phyloP scores from a whole-genome alignment of 495 filamentous ascomycete genomes.

The Penicillium pancosmium region DNA sequence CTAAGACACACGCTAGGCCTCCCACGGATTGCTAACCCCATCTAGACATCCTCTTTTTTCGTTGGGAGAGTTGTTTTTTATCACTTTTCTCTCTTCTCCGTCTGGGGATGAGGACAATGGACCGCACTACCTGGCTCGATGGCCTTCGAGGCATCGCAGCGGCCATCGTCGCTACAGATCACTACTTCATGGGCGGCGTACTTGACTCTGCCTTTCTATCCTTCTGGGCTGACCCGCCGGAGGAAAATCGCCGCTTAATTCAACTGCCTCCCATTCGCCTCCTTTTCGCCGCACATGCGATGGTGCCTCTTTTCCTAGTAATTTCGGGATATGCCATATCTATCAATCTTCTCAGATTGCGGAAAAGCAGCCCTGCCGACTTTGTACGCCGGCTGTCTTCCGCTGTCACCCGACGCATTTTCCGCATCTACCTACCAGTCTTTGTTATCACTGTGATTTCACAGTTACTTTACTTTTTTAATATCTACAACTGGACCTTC shows the following conservation, averaged over 20 bases:
- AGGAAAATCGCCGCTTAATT: slow-evolving; percentile 22
- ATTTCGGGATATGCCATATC: slow-evolving; percentile 33
- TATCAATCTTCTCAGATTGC: slow-evolving; percentile 19
- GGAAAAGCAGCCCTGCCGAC: slow-evolving; percentile 11
- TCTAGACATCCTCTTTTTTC: not conserved
- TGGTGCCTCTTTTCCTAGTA: slow-evolving; percentile 32
- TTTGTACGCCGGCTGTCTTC: slow-evolving; percentile 24
- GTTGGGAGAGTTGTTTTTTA: not conserved
- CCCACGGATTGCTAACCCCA: not conserved
- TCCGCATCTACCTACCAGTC: slow-evolving; percentile 30
- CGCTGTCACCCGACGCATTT: slow-evolving; percentile 24
- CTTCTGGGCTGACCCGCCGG: slow-evolving; percentile 27
- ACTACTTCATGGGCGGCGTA: slow-evolving; percentile 23
- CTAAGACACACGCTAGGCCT: not conserved
- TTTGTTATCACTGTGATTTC: slow-evolving; percentile 17
- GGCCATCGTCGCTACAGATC: slow-evolving; percentile 20
- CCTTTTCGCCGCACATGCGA: slow-evolving; percentile 23
- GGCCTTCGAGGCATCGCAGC: slow-evolving; percentile 32
- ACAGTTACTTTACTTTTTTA: slow-evolving; percentile 25
- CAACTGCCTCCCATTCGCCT: slow-evolving; percentile 30
- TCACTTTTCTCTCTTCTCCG: not conserved
- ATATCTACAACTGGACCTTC: slow-evolving; percentile 22
- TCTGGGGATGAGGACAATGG: slow-evolving; percentile 14
- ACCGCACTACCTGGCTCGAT: slow-evolving; percentile 31
- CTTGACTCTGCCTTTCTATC: slow-evolving; percentile 19